phyloP scores from a whole-genome alignment of 495 filamentous ascomycete genomes.

The Hypoxylon trugodes region DNA sequence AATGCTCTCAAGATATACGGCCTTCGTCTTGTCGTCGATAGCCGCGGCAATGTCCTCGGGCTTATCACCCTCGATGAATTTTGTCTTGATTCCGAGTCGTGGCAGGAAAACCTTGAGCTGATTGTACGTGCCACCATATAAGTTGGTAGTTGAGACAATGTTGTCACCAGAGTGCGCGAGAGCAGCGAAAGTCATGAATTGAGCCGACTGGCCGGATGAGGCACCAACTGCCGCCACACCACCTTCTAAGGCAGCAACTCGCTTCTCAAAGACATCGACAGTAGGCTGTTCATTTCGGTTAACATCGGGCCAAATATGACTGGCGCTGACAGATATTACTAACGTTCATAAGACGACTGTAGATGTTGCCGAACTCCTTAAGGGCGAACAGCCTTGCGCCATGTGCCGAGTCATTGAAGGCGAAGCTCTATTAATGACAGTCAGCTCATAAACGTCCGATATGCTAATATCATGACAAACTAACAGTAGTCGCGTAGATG shows the following conservation, averaged over 20 bases:
- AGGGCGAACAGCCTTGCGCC: constrained; percentile 96
- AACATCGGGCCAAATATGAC: background rate
- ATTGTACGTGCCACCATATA: constrained; percentile 98
- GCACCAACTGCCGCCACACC: constrained; percentile 91
- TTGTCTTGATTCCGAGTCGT: constrained; percentile 86
- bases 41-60: constrained; percentile 80
- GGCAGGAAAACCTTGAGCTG: constrained; percentile 94
- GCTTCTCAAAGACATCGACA: constrained; percentile 97
- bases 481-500: constrained; percentile 92
- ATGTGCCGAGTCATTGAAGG: constrained; percentile 97
- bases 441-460: constrained; percentile 6
- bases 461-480: constrained; percentile 32
- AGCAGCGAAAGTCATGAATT: constrained; percentile 90
- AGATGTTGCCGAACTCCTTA: constrained; percentile 99
- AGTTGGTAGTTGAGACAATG: constrained; percentile 89
- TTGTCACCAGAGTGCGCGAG: constrained; percentile 90
- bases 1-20: constrained; percentile 94
- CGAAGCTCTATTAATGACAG: constrained; percentile 69
- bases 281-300: constrained; percentile 69
- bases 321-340: constrained; percentile 22
- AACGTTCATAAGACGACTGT: constrained; percentile 95
- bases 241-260: constrained; percentile 94
- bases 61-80: constrained; percentile 89
- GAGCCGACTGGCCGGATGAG: constrained; percentile 90
- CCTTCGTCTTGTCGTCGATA: constrained; percentile 96